phyloP scores from a whole-genome alignment of 1,139 yeast genomes.

The Pneumocystis oryctolagi region DNA sequence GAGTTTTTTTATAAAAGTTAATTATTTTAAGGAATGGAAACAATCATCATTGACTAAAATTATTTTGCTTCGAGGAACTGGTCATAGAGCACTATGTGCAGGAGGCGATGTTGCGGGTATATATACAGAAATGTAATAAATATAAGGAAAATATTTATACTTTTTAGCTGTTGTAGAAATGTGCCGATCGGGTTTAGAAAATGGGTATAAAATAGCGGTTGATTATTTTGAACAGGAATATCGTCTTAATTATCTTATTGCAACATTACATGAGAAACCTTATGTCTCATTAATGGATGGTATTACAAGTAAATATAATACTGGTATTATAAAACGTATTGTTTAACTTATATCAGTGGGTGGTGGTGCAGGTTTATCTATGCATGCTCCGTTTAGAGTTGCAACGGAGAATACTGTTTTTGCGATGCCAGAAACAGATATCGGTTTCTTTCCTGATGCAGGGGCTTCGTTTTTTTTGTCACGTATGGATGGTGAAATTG shows the following conservation, averaged over 20 bases:
- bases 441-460: conserved; percentile 94
- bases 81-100: conserved; percentile 37
- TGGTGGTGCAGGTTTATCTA: conserved; percentile 87
- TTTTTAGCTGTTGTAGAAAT: background rate
- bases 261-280: conserved; percentile 65
- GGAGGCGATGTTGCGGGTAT: conserved; percentile 91
- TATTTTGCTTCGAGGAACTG: conserved; percentile 54
- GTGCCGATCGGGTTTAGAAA: conserved; percentile 11
- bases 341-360: conserved; percentile 43
- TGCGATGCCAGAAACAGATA: conserved; percentile 97
- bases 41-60: conserved; percentile 51
- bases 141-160: background rate
- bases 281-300: conserved; percentile 76
- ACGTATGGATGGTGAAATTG: conserved; percentile 64
- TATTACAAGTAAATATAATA: conserved; percentile 34
- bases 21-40: conserved; percentile 41
- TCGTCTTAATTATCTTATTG: conserved; percentile 60
- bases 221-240: conserved; percentile 71
- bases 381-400: conserved; percentile 86
- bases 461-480: conserved; percentile 87
- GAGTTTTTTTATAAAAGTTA: background rate
- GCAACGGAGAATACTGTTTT: conserved; percentile 80
- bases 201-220: conserved; percentile 30
- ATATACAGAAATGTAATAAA: conserved; percentile 29
- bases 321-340: background rate